Conservation (phyloP, 805 yeast species). For the Candida nemodendra region DNA sequence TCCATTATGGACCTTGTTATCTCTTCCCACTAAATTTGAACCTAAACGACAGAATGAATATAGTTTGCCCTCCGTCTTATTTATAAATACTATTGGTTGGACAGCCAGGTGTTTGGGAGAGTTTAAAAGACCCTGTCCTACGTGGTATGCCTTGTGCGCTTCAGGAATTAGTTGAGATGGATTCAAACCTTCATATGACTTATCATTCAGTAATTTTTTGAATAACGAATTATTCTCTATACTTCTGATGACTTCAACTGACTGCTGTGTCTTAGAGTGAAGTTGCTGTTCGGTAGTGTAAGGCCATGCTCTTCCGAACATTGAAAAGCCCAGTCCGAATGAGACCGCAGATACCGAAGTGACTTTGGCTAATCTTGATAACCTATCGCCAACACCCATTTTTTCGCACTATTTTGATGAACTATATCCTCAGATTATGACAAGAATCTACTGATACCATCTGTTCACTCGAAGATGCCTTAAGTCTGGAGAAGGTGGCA, state of each 20-base stretch:
- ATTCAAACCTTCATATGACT: conserved; percentile 24
- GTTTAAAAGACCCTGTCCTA: conserved; percentile 67
- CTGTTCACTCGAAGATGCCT: background rate
- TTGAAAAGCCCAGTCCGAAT: conserved; percentile 30
- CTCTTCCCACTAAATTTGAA: conserved; percentile 57
- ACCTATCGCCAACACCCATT: no score
- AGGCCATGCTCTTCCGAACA: conserved; percentile 34
- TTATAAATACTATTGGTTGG: conserved; percentile 68
- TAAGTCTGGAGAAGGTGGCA: no score
- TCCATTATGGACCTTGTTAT: conserved; percentile 80
- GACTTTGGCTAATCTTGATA: conserved; percentile 9
- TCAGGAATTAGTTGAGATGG: conserved; percentile 52
- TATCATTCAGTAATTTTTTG: conserved; percentile 22
- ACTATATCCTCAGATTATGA: no score
- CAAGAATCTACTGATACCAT: no score
- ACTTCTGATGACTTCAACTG: conserved; percentile 25
- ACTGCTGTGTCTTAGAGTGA: conserved; percentile 20
- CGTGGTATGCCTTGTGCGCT: conserved; percentile 61
- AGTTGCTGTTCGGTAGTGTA: conserved; percentile 12
- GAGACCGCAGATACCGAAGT: conserved; percentile 15
- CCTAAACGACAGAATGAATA: conserved; percentile 75
- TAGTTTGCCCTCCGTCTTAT: conserved; percentile 50
- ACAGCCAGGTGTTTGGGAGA: conserved; percentile 68
- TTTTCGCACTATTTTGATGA: conserved; percentile 4
- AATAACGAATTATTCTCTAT: conserved; percentile 31